Evolutionary conservation across 257 asterid genomes (phyloP).

Genomic region (Solanum chmielewskii): DNA sequence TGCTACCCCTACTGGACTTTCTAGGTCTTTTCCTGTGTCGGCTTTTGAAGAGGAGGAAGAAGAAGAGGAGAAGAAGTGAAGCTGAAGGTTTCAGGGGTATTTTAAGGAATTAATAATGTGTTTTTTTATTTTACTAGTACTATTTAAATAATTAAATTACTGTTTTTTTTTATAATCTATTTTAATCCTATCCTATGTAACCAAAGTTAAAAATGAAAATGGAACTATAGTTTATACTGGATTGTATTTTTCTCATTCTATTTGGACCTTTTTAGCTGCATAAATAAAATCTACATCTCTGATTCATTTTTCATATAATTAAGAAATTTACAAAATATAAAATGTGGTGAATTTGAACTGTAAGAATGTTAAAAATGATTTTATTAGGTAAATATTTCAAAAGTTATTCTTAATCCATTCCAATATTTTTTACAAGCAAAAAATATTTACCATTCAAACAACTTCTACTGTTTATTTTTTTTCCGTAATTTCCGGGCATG

Average conservation of each 20-base stretch:
- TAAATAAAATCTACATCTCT: not conserved
- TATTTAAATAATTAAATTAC: not conserved
- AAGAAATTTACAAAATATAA: not conserved
- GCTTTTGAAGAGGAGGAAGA: conserved; percentile 36
- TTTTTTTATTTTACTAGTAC: not conserved
- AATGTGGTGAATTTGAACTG: not conserved
- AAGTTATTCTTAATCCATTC: not conserved
- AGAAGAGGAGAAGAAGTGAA: not conserved
- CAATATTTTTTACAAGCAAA: not conserved
- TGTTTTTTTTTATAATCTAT: not conserved
- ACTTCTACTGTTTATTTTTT: rapidly evolving
- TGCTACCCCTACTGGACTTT: conserved; percentile 40
- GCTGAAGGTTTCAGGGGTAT: not conserved
- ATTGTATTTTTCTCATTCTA: not conserved
- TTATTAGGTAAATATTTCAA: not conserved
- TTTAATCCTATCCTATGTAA: not conserved
- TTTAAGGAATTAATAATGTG: not conserved
- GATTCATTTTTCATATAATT: not conserved
- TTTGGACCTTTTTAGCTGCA: not conserved
- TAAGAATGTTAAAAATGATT: not conserved
- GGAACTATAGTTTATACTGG: not conserved
- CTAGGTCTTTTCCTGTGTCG: conserved; percentile 42
- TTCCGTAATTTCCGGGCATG: too few relatives aligned
- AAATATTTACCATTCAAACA: rapidly evolving
- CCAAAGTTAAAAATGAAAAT: not conserved